Percentiles rank a stretch among this genome's conserved stretches.
Evolutionary conservation across 2,329 filamentous ascomycete genomes (phyloP).

Genomic region (Rhexocercosporidium sp.): DNA sequence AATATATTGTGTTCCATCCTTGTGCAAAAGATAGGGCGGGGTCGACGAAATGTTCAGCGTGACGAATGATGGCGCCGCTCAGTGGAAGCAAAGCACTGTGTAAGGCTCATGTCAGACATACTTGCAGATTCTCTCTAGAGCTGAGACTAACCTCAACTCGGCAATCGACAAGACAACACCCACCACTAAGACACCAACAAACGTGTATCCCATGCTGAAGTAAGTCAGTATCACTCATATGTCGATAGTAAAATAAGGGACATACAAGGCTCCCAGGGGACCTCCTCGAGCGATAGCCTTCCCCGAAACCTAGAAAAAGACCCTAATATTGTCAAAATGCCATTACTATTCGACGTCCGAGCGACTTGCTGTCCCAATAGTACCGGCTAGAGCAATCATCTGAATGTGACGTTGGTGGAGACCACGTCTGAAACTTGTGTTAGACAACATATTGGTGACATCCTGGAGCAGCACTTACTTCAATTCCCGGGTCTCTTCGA

Average conservation of each 20-base stretch:
- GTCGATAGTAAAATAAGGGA: not conserved
- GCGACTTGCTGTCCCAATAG: constrained; percentile 48
- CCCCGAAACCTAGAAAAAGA: constrained; percentile 46
- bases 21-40: constrained; percentile 44
- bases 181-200: constrained; percentile 55
- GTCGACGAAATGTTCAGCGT: constrained; percentile 46
- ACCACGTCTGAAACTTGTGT: constrained; percentile 45
- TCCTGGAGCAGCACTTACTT: constrained; percentile 18
- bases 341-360: not conserved
- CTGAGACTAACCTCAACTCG: constrained; percentile 49
- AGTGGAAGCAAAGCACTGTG: constrained; percentile 51
- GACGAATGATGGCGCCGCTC: constrained; percentile 47
- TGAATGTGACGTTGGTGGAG: constrained; percentile 51
- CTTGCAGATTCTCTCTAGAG: not conserved
- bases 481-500: constrained; percentile 29
- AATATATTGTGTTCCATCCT: constrained; percentile 43
- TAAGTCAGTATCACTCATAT: constrained; percentile 4
- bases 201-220: constrained; percentile 52
- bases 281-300: constrained; percentile 56
- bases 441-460: not conserved
- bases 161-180: constrained; percentile 56
- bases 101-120: not conserved
- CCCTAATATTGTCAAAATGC: constrained; percentile 20
- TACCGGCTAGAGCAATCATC: constrained; percentile 52
- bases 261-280: constrained; percentile 53